Conservation (phyloP, 1,139 yeast genomes). For the Suhomyces kunorum region DNA sequence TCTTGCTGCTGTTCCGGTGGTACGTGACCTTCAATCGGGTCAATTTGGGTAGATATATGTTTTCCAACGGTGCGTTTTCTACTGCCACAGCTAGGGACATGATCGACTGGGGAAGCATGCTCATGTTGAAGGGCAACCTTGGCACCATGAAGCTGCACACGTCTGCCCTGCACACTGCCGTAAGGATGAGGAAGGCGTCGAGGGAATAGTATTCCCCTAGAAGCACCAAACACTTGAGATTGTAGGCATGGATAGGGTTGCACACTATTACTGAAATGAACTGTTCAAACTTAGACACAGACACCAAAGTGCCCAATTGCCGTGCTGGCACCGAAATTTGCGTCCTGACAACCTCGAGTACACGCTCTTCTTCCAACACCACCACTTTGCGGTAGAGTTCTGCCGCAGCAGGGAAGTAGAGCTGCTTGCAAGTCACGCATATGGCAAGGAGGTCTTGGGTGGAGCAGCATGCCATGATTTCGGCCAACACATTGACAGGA, state of each 20-base stretch:
- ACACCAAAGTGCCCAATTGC: background rate
- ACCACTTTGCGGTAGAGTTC: slow-evolving; percentile 22
- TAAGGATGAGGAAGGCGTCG: background rate
- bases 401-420: slow-evolving; percentile 23
- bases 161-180: background rate
- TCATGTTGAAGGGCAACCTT: background rate
- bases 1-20: background rate
- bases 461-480: slow-evolving; percentile 16
- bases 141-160: background rate
- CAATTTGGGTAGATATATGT: slow-evolving; percentile 6
- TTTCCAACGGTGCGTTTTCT: background rate
- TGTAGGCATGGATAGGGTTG: slow-evolving; percentile 16
- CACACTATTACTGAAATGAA: slow-evolving; percentile 12
- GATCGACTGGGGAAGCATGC: background rate
- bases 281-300: background rate
- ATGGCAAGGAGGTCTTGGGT: slow-evolving; percentile 21
- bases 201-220: background rate
- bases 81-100: slow-evolving; percentile 3
- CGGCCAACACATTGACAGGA: slow-evolving; percentile 15
- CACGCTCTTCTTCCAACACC: slow-evolving; percentile 19
- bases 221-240: slow-evolving; percentile 16
- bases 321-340: no score
- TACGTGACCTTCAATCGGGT: slow-evolving; percentile 8
- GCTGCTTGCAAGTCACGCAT: slow-evolving; percentile 18
- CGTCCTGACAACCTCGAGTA: no score